Evolutionary conservation across 2,329 filamentous ascomycete genomes (phyloP), one percentile per base, ranked within the genome.

Genomic region (Fusarium sp.): DNA sequence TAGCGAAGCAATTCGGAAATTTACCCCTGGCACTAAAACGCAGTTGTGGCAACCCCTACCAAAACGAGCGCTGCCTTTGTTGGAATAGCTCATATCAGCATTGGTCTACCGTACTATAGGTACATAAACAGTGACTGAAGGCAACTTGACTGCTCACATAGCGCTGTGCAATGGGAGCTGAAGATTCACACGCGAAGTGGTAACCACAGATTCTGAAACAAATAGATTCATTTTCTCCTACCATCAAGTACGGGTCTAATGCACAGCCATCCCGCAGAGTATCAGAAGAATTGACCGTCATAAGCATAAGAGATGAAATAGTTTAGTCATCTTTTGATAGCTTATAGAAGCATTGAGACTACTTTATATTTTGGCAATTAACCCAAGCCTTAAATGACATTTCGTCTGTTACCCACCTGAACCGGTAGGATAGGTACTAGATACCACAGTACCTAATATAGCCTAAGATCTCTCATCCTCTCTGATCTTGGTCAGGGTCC

Each of bases 11-110:
- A 9, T 16, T 66, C 63, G 48, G 61, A 66, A 60, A 48, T 43
- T 49, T 66, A 66, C 55, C 55, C 63, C 63, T 66, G 45, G 55
- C 63, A 57, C 63, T 66, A 66, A 59, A 66, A 66, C 61, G n/a
- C 63, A 66, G 63, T 66, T 66, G 63, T 66, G 63, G 63, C 63
- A 60, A 56, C 20, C 40, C 41, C 14, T n/a, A 49, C 47, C 48
- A 20, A 66, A 66, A 66, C 61, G 55, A 66, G 55, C 63, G 28
- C 61, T 61, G 64, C 63, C 63, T 54, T 46, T 66, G 42, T 61
- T n/a, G 63, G 63, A 60, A 66, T 66, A 66, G 63, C 49, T 30
- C 18, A 23, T 30, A 25, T 25, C 40, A 54, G 14, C 20, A 28
- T 45, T 59, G 28, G 30, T 30, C 20, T 32, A 63, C 49, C 50